These are phyloP conservation scores for Macrophomina pseudophaseolina DNA, from an alignment of 2,329 filamentous ascomycete genomes.

Conservation along the genomic window DNA sequence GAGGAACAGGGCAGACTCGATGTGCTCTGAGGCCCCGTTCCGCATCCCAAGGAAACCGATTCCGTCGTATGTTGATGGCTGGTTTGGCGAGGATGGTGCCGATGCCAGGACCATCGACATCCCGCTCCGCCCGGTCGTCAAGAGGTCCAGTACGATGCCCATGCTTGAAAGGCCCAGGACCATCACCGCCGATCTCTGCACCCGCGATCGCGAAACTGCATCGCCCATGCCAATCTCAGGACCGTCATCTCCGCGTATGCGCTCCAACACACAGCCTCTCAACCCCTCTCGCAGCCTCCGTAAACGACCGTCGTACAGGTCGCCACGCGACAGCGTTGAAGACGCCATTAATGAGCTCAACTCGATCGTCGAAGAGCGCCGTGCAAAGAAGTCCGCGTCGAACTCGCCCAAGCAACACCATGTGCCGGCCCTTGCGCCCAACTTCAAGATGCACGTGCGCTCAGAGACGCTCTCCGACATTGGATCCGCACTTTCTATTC, in stretches of 20 bases:
- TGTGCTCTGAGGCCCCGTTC: not conserved
- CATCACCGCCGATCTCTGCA: constrained; percentile 3
- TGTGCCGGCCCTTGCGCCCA: constrained; percentile 53
- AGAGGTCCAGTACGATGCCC: constrained; percentile 33
- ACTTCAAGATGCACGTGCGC: constrained; percentile 51
- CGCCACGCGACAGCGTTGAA: constrained; percentile 47
- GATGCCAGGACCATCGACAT: constrained; percentile 32
- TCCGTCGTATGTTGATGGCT: constrained; percentile 9
- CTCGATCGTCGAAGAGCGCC: constrained; percentile 54
- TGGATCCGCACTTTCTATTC: constrained; percentile 53
- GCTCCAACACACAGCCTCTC: constrained; percentile 40
- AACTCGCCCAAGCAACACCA: constrained; percentile 45
- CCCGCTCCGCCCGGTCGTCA: constrained; percentile 33
- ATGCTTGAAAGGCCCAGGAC: constrained; percentile 2
- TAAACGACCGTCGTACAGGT: constrained; percentile 44
- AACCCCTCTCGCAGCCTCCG: constrained; percentile 26
- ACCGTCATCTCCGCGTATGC: constrained; percentile 36
- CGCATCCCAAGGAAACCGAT: constrained; percentile 8
- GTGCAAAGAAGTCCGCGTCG: constrained; percentile 38
- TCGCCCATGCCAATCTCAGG: constrained; percentile 20
- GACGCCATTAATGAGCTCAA: constrained; percentile 55
- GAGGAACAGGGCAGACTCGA: constrained; percentile 8
- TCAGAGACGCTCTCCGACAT: constrained; percentile 56
- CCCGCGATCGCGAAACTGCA: not conserved
- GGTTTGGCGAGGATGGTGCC: not conserved